phyloP scores from a whole-genome alignment of 805 yeast genomes.

The Saturnispora besseyi region DNA sequence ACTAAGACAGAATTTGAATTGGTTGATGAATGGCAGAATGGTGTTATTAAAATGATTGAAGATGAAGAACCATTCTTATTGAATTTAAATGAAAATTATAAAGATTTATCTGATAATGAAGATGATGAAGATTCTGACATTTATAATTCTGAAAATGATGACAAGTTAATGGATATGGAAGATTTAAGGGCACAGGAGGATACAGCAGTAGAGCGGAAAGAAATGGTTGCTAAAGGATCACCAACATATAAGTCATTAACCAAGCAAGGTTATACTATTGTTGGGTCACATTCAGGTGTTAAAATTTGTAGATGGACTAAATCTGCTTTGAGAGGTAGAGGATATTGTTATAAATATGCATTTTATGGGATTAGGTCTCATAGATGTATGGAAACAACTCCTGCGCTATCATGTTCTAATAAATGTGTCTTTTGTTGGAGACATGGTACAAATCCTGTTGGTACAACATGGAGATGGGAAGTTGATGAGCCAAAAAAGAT shows the following conservation, averaged over 20 bases:
- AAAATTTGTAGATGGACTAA: slow-evolving; percentile 96
- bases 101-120: slow-evolving; percentile 10
- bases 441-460: slow-evolving; percentile 95
- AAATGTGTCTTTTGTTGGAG: slow-evolving; percentile 97
- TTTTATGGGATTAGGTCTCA: slow-evolving; percentile 87
- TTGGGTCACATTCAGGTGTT: slow-evolving; percentile 92
- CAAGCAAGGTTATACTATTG: slow-evolving; percentile 87
- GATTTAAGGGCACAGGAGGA: slow-evolving; percentile 30
- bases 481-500: slow-evolving; percentile 83
- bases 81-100: slow-evolving; percentile 41
- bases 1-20: slow-evolving; percentile 55
- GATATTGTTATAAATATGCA: slow-evolving; percentile 89
- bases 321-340: slow-evolving; percentile 87
- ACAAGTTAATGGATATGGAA: slow-evolving; percentile 64
- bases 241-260: slow-evolving; percentile 85
- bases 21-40: slow-evolving; percentile 58
- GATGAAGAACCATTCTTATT: slow-evolving; percentile 57
- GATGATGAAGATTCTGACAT: slow-evolving; percentile 12
- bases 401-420: slow-evolving; percentile 86
- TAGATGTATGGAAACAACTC: slow-evolving; percentile 93
- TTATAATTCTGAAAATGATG: slow-evolving; percentile 15
- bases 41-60: slow-evolving; percentile 49
- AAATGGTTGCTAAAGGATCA: slow-evolving; percentile 84
- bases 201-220: slow-evolving; percentile 37
- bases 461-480: slow-evolving; percentile 95